Base-by-base conservation (phyloP, 805 yeast species). In the Metschnikowia colocasiae region DNA sequence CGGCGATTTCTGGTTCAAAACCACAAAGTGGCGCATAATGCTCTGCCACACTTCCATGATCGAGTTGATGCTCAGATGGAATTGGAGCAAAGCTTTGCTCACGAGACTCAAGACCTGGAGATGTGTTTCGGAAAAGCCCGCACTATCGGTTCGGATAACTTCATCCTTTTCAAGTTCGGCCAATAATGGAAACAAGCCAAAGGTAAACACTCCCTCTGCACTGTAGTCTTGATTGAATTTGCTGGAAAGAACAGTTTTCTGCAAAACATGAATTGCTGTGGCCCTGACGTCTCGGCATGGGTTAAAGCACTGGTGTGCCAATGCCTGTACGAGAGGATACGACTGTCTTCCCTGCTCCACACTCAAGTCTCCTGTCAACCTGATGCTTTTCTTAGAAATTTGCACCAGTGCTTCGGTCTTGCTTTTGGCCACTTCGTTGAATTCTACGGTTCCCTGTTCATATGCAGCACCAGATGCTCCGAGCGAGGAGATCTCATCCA, bases 301-400 rank as follows among this genome's bases (percentile, higher is more conserved):
- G 58, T 90, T 90, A 61, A 85, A 77, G 61, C 96, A 87, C 62
- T 91, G 97, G 58, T 86, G 92, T 0, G 94, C 89, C 45, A 90
- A 72, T 0, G 95, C 95, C 60, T 88, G 92, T 25, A 86, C 73
- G 50, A 87, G 70, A 1, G 95, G 85, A 53, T 76, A 78, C 55
- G 80, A 70, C 18, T 68, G 56, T 41, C 65, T 68, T 43, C 65
- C 59, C 4, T 63, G 65, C n/a, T 65, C 57, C 50, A 27, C 62
- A 23, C 79, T 53, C 45, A 86, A 64, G 3, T 74, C 74, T 7
- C 80, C 61, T 0, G 95, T 86, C 50, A 85, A 71, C 15, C 75
- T 65, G 40, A 87, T 79, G 1, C 91, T 83, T 52, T 73, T 74
- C 47, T 82, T 70, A 0, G 92, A 83, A 23, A 79, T 60, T 15